Percentiles rank a stretch among this genome's conserved stretches.
phyloP scores from a whole-genome alignment of 257 asterid species.

The Solanum sitiens region DNA sequence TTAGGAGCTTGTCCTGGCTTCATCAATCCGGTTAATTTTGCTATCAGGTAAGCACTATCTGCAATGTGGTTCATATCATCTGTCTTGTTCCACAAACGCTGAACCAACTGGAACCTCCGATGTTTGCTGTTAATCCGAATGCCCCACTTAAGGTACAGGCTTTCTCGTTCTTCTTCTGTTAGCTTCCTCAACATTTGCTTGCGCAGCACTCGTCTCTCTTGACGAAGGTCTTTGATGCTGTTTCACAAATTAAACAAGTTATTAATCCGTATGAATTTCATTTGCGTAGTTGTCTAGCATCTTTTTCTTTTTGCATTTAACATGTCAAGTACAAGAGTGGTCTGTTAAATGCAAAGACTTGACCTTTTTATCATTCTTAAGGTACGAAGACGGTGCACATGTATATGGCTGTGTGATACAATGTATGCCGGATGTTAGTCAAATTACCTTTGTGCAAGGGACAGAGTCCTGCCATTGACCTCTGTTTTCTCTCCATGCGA shows the following conservation, averaged over 20 bases:
- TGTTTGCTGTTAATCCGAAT: slow-evolving; percentile 52
- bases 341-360: background rate
- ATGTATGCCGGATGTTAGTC: no score
- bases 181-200: slow-evolving; percentile 68
- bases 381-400: background rate
- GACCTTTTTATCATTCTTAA: background rate
- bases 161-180: slow-evolving; percentile 62
- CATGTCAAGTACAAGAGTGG: background rate
- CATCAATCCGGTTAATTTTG: slow-evolving; percentile 52
- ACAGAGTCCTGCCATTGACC: slow-evolving; percentile 43
- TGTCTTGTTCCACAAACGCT: slow-evolving; percentile 54
- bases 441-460: slow-evolving; percentile 59
- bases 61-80: slow-evolving; percentile 60
- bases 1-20: slow-evolving; percentile 57
- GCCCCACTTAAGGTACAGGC: slow-evolving; percentile 75
- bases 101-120: slow-evolving; percentile 67
- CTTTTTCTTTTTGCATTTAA: background rate
- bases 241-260: background rate
- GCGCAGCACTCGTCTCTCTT: slow-evolving; percentile 65
- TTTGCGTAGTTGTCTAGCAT: background rate
- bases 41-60: slow-evolving; percentile 69
- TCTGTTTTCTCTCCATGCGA: slow-evolving; percentile 46
- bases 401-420: background rate
- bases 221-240: slow-evolving; percentile 63
- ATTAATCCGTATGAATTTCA: background rate